Base-by-base conservation (phyloP, 2,329 filamentous ascomycete species). In the Pestalotiopsis sp. region DNA sequence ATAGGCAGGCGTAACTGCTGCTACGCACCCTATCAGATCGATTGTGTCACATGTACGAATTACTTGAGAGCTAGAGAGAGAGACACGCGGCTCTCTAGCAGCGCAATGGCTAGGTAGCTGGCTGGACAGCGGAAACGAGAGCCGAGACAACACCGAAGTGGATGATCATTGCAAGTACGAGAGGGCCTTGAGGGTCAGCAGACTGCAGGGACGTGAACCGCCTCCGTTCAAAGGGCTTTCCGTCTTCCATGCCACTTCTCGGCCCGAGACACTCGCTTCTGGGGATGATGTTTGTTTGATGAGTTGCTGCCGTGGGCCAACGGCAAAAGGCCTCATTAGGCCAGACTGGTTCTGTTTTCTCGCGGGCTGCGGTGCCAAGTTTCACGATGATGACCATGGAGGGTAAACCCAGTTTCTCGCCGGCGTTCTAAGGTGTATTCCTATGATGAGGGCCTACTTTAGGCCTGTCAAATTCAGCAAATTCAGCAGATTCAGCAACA, bases 1-100 rank as follows among this genome's bases (percentile, higher is more conserved):
- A 85, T 92, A 83, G n/a, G 49, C 41, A 14, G n/a, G n/a, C 40
- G 40, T 40, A 36, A 36, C 31, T 36, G 9, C 31, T 36, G 49
- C 31, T 38, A 40, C 27, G 13, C 25, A 41, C 20, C 31, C 31
- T 36, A 36, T 36, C 31, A 27, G 25, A 27, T 23, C 7, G n/a
- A 6, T 12, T n/a, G 14, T 40, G 31, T 20, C 14, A 23, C 57
- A 27, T 59, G 57, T 27, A 27, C 57, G 27, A 36, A 14, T 59
- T n/a, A n/a, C 11, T 31, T 62, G 27, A 62, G 36, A n/a, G 31
- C 41, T 38, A 38, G 61, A 64, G 25, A 62, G 59, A 52, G n/a
- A 52, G 68, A 9, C 7, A 36, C 31, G 31, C 7, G 9, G 31
- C 31, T 36, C 67, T 41, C 67, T 17, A n/a, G 12, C 17, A 65